phyloP scores from a whole-genome alignment of 352 stramenopile species.

The Saprolegnia parasitica region DNA sequence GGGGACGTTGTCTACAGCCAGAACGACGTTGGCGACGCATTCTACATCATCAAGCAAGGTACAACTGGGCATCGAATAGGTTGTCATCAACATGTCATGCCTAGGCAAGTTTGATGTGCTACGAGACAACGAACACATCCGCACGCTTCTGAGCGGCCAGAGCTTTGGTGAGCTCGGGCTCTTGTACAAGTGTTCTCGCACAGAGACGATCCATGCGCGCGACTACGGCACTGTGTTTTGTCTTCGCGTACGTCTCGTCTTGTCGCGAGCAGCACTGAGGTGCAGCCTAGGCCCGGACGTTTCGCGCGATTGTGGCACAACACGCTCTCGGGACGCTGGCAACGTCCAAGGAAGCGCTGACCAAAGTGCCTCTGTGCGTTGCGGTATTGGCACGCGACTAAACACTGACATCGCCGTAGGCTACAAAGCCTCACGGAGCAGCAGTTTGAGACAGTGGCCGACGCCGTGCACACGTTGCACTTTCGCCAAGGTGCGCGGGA shows the following conservation, averaged over 20 bases:
- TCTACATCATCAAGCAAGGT: conserved; percentile 54
- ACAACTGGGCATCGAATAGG: neutral
- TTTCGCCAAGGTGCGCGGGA: conserved; percentile 33
- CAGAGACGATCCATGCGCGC: conserved; percentile 42
- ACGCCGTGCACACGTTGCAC: conserved; percentile 43
- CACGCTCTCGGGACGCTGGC: conserved; percentile 41
- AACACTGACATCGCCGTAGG: neutral
- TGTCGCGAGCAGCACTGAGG: neutral
- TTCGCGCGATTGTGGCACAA: conserved; percentile 46
- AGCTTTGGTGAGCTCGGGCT: conserved; percentile 56
- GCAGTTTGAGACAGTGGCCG: conserved; percentile 43
- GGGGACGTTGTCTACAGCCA: conserved; percentile 73
- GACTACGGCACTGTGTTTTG: conserved; percentile 28
- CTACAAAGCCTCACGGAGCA: conserved; percentile 41
- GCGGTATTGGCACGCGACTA: too few species aligned
- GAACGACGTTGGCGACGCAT: conserved; percentile 72
- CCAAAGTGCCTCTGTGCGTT: conserved; percentile 39
- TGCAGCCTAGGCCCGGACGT: conserved; percentile 38
- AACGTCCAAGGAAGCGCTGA: conserved; percentile 44
- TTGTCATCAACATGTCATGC: conserved; percentile 24
- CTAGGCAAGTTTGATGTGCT: conserved; percentile 52
- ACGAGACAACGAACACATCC: conserved; percentile 41
- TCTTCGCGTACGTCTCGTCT: conserved; percentile 3
- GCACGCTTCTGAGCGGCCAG: conserved; percentile 35
- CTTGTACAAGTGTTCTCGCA: conserved; percentile 51